Conservation (phyloP, 1,139 yeast genomes). For the Spathaspora jeffriesii region DNA sequence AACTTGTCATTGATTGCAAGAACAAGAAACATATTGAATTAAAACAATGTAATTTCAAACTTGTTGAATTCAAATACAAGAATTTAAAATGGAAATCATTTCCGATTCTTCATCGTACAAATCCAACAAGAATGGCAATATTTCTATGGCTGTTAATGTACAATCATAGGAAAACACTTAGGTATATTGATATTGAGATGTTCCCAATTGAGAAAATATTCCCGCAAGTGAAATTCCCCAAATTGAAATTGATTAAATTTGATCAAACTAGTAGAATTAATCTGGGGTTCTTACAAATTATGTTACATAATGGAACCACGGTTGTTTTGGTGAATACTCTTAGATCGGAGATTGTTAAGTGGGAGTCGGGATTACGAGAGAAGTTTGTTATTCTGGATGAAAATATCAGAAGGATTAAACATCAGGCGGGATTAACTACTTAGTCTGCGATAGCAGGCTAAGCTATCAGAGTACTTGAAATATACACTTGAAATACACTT, state of each 20-base stretch:
- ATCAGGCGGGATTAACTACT: not conserved
- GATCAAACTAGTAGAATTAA: conserved; percentile 10
- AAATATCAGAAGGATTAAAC: not conserved
- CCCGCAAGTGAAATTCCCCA: conserved; percentile 2
- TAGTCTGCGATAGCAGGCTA: too few species aligned
- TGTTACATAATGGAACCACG: not conserved
- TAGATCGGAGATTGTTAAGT: conserved; percentile 4
- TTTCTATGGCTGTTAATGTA: conserved; percentile 4
- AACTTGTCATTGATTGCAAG: conserved; percentile 2
- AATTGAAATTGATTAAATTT: conserved; percentile 7
- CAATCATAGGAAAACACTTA: conserved; percentile 4
- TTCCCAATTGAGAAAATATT: conserved; percentile 7
- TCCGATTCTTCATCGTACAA: not conserved
- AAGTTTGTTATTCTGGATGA: not conserved
- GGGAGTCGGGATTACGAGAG: too few species aligned
- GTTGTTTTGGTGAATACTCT: conserved; percentile 1
- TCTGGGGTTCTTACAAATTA: conserved; percentile 1
- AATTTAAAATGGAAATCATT: not conserved
- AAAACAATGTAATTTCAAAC: not conserved
- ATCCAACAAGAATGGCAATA: conserved; percentile 1
- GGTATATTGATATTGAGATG: conserved; percentile 8
- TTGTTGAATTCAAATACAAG: not conserved
- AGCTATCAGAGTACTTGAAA: too few species aligned
- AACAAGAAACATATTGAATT: not conserved
- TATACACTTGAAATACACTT: not conserved